Base-by-base conservation (phyloP, 2,329 filamentous ascomycete species). In the Fusarium pseudocircinatum region DNA sequence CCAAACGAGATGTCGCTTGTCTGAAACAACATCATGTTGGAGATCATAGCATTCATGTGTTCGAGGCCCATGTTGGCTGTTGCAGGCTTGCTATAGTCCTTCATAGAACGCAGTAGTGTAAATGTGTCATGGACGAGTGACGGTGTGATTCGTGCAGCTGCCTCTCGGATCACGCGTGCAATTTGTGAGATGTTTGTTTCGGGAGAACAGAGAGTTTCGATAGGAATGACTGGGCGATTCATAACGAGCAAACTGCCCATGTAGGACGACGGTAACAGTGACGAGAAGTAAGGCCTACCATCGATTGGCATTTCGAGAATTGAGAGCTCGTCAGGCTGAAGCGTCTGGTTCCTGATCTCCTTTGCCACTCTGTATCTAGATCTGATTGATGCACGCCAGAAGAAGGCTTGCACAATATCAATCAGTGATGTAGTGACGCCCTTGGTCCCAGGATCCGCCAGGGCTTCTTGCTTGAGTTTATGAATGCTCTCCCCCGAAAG, bases 281-380 rank as follows among this genome's bases (percentile, higher is more conserved):
- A 65, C 1, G 60, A 64, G 28, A 65, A 65, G 32, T 57, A 65
- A 18, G 60, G 60, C 12, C 63, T 40, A 15, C 63, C 47, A 4
- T 65, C 63, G 24, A 65, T 57, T 26, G 63, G 63, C 63, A 65
- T 65, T 22, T 65, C 63, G 24, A 65, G 53, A 22, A 65, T 64
- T 8, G 63, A 65, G 20, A 65, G 5, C 1, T 65, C 63, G 6
- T 57, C 28, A 7, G 20, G 26, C 40, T 39, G 20, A 6, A 64
- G 65, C 1, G 18, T 14, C 10, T 42, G 47, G 3, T 39, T 36
- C 4, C 46, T n/a, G n/a, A 64, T n/a, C 12, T 65, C 47, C 7
- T 36, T 57, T 12, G 60, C 63, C 20, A 65, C 63, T 16, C 22
- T n/a, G 34, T 65, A 65, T 10, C 60, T 50, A 18, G 63, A 65